Evolutionary conservation across 2,329 filamentous ascomycete species (phyloP).

Genomic region (Aspergillus quadricinctus): DNA sequence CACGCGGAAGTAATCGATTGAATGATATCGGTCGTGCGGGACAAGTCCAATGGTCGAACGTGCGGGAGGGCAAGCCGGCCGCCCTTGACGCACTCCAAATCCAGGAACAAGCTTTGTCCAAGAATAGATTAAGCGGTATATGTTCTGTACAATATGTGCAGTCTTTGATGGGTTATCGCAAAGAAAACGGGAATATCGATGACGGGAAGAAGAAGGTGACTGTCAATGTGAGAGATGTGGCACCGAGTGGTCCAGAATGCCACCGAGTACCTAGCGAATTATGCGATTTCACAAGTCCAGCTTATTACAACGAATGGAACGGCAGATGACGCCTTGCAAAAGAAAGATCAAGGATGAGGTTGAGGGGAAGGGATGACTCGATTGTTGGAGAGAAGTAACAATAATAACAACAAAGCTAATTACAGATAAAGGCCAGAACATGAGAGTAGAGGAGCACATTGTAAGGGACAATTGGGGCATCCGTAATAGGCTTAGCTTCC

Average conservation of each 20-base stretch:
- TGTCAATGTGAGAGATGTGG: background rate
- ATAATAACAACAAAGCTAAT: background rate
- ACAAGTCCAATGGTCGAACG: background rate
- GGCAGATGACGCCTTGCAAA: slow-evolving; percentile 21
- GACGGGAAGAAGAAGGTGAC: background rate
- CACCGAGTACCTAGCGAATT: slow-evolving; percentile 1
- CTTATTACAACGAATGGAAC: slow-evolving; percentile 25
- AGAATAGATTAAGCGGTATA: background rate
- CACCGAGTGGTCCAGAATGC: slow-evolving; percentile 3
- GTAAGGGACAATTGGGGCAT: background rate
- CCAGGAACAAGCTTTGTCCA: background rate
- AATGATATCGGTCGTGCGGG: background rate
- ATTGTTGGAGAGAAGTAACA: background rate
- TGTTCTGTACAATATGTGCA: background rate
- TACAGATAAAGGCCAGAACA: background rate
- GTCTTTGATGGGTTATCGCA: background rate
- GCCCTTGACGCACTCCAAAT: background rate
- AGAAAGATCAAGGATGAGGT: background rate
- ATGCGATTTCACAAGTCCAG: background rate
- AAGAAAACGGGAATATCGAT: background rate
- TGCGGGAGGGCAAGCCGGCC: background rate
- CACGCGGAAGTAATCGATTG: slow-evolving; percentile 3
- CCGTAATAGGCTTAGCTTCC: background rate
- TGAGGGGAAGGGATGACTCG: background rate
- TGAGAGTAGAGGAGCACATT: background rate